These are phyloP conservation scores for Fallopia convolvulus DNA, from an alignment of 148 eudicot genomes.

Conservation along the genomic window DNA sequence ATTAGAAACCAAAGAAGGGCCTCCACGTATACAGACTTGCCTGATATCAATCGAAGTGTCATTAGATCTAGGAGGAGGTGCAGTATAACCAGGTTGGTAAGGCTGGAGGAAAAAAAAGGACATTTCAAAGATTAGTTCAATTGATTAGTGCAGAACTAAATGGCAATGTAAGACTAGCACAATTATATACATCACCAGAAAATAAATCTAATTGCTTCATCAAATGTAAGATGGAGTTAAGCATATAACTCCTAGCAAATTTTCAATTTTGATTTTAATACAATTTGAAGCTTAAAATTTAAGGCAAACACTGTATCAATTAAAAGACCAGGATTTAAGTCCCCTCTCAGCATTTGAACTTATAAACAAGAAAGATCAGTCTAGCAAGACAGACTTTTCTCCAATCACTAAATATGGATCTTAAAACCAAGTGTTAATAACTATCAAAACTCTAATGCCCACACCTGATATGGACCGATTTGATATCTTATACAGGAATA, in stretches of 20 bases:
- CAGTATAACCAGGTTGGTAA: constrained; percentile 76
- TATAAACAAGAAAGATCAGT: too few species aligned
- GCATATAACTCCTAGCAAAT: not conserved
- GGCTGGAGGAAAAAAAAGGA: constrained; percentile 33
- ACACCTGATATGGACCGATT: too few species aligned
- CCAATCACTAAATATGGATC: too few species aligned
- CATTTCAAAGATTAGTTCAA: not conserved
- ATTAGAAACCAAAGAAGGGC: too few species aligned
- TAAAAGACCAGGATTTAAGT: too few species aligned
- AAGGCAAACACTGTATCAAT: too few species aligned
- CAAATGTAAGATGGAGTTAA: not conserved
- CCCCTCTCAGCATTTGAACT: not conserved
- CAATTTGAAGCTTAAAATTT: too few species aligned
- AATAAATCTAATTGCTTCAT: not conserved
- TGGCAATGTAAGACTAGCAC: not conserved
- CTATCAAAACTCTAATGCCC: too few species aligned
- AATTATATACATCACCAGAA: not conserved
- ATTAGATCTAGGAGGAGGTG: constrained; percentile 45
- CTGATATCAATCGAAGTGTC: constrained; percentile 71
- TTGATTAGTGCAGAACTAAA: not conserved
- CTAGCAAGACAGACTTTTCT: too few species aligned
- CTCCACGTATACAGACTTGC: constrained; percentile 37
- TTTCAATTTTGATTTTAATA: not conserved
- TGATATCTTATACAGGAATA: not conserved
- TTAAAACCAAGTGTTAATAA: too few species aligned